phyloP scores from a whole-genome alignment of 2,329 filamentous ascomycete species.

The Talaromyces atroroseus region DNA sequence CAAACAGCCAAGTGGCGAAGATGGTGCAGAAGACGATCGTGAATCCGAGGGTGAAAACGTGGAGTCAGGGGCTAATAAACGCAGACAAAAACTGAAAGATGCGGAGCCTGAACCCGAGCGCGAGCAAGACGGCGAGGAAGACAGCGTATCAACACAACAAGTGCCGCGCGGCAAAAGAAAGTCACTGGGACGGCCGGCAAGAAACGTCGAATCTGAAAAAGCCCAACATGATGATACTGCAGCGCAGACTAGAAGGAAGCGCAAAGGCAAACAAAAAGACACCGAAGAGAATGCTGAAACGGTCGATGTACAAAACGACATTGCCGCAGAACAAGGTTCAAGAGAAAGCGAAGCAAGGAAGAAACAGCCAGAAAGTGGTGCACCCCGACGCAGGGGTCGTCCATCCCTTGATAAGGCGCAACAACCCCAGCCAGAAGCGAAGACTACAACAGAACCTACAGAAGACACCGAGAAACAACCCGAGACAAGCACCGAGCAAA shows the following conservation, averaged over 20 bases:
- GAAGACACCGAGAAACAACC: background rate
- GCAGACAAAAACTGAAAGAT: background rate
- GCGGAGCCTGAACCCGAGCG: background rate
- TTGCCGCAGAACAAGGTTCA: background rate
- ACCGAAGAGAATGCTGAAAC: background rate
- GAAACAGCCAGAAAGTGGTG: conserved; percentile 9
- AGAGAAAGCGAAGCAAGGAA: background rate
- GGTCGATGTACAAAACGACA: background rate
- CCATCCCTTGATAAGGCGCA: conserved; percentile 9
- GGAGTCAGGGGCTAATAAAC: background rate
- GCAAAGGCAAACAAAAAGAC: conserved; percentile 11
- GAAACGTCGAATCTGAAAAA: conserved; percentile 5
- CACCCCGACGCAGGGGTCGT: conserved; percentile 8
- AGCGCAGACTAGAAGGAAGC: conserved; percentile 12
- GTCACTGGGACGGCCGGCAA: background rate
- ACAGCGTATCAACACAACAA: background rate
- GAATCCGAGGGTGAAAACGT: background rate
- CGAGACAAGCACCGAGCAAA: background rate
- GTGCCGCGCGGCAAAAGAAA: conserved; percentile 6
- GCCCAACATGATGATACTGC: conserved; percentile 1
- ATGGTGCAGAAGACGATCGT: background rate
- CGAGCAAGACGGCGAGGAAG: background rate
- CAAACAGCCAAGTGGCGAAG: background rate
- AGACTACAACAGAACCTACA: conserved; percentile 15
- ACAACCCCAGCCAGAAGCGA: conserved; percentile 14